These are phyloP conservation scores for Talaromyces rugulosus DNA, from an alignment of 2,329 filamentous ascomycete genomes.

Conservation along the genomic window DNA sequence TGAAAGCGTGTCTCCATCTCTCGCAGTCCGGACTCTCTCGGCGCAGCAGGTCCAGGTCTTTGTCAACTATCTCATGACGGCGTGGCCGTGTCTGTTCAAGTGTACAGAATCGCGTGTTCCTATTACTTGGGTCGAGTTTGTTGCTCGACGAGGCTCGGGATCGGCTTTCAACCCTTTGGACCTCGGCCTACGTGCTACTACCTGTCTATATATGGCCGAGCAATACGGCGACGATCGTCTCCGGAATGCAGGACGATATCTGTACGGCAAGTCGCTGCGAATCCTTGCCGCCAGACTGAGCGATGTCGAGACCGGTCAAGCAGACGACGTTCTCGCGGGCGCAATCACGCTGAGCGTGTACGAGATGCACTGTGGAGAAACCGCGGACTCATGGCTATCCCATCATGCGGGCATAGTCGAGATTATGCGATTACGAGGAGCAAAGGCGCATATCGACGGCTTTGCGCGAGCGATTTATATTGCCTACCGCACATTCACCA, in stretches of 20 bases:
- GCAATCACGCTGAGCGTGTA: constrained; percentile 33
- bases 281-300: constrained; percentile 24
- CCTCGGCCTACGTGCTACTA: constrained; percentile 19
- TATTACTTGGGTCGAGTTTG: constrained; percentile 25
- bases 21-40: constrained; percentile 21
- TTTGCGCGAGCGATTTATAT: constrained; percentile 32
- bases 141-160: constrained; percentile 14
- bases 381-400: constrained; percentile 30
- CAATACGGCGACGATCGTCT: constrained; percentile 19
- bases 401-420: constrained; percentile 31
- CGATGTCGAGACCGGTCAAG: constrained; percentile 22
- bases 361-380: constrained; percentile 32
- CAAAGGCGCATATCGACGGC: constrained; percentile 25
- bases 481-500: constrained; percentile 30
- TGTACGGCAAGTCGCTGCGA: constrained; percentile 25
- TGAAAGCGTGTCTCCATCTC: constrained; percentile 20
- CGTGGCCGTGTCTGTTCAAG: constrained; percentile 24
- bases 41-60: constrained; percentile 23
- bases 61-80: constrained; percentile 23
- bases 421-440: constrained; percentile 31
- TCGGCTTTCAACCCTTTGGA: constrained; percentile 13
- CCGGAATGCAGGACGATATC: constrained; percentile 19
- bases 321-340: constrained; percentile 29
- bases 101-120: constrained; percentile 22
- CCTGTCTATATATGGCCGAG: constrained; percentile 20